Evolutionary conservation across 768 basidiomycete species (phyloP).

Genomic region (Atractiella rhizophila): DNA sequence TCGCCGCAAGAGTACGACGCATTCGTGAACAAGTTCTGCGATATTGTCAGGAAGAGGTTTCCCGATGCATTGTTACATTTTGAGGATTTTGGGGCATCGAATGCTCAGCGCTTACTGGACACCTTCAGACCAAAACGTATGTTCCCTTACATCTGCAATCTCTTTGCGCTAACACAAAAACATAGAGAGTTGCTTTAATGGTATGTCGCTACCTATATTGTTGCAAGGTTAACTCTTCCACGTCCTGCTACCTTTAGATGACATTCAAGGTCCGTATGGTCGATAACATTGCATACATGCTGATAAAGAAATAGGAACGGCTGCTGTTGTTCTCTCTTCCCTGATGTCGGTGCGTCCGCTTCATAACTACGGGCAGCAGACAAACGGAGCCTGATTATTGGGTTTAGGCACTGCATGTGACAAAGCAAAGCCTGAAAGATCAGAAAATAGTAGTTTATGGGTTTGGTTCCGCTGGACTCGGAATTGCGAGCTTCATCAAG

Average conservation of each 20-base stretch:
- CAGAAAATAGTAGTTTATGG: conserved; percentile 59
- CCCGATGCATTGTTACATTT: conserved; percentile 33
- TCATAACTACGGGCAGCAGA: too few relatives aligned
- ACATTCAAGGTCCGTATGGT: not conserved
- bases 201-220: not conserved
- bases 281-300: conserved; percentile 24
- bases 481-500: conserved; percentile 48
- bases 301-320: conserved; percentile 40
- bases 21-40: conserved; percentile 44
- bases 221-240: too few relatives aligned
- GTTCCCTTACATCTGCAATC: not conserved
- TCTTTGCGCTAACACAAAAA: too few relatives aligned
- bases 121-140: conserved; percentile 36
- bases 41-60: conserved; percentile 10
- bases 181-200: not conserved
- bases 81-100: conserved; percentile 24
- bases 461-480: conserved; percentile 46
- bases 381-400: too few relatives aligned
- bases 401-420: conserved; percentile 42
- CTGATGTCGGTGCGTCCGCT: conserved; percentile 44
- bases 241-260: not conserved
- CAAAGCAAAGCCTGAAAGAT: conserved; percentile 37
- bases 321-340: conserved; percentile 45
- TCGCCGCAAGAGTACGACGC: conserved; percentile 47
- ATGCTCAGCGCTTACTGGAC: conserved; percentile 17